Percentiles rank a stretch among this genome's conserved stretches.
Evolutionary conservation across 345 rosid species (phyloP).

Genomic region (Physaria fendleri): DNA sequence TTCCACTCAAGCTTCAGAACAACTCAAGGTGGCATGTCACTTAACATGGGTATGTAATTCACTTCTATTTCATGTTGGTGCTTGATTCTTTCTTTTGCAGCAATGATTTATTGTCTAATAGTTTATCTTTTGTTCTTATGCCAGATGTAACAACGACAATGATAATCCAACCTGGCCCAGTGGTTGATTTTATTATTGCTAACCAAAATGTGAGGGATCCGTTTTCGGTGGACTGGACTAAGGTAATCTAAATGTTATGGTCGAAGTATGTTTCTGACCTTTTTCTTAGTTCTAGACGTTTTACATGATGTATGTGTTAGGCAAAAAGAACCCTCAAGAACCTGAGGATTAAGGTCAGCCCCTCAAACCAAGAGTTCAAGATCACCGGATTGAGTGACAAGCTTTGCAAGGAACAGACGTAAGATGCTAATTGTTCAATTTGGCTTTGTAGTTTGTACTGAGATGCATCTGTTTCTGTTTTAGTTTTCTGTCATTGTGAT

Average conservation of each 20-base stretch:
- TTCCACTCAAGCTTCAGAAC: conserved; percentile 84
- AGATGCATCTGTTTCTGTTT: neutral
- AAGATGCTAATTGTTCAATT: conserved; percentile 11
- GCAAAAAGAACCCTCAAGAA: conserved; percentile 68
- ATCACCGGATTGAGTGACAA: conserved; percentile 79
- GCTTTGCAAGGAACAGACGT: conserved; percentile 52
- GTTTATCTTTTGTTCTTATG: neutral
- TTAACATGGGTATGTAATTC: conserved; percentile 62
- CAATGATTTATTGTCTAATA: neutral
- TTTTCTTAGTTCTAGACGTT: neutral
- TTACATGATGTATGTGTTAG: conserved; percentile 31
- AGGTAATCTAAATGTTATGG: conserved; percentile 37
- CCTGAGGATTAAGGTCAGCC: conserved; percentile 60
- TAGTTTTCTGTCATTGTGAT: neutral
- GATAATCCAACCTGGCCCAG: conserved; percentile 79
- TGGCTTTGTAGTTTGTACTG: neutral
- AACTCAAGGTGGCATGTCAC: conserved; percentile 80
- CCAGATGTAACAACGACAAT: conserved; percentile 87
- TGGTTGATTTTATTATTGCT: conserved; percentile 58
- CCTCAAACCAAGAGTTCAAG: conserved; percentile 73
- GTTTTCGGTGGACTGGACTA: conserved; percentile 55
- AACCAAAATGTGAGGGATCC: conserved; percentile 74
- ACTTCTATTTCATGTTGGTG: neutral
- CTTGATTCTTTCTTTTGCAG: neutral
- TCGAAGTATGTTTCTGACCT: neutral